phyloP scores from a whole-genome alignment of 1,284 basidiomycete genomes.

The Chalciporus sp. region DNA sequence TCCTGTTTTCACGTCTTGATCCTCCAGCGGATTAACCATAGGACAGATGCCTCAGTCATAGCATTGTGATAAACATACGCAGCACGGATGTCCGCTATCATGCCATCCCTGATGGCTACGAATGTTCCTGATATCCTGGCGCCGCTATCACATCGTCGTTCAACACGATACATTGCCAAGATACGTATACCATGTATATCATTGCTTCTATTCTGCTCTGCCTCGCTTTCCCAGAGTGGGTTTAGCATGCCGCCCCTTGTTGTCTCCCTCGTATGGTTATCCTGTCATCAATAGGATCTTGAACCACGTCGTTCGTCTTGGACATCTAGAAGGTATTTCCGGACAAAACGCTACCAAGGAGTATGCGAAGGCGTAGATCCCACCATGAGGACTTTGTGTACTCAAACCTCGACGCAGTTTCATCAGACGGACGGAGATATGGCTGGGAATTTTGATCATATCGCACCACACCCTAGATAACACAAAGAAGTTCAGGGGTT shows the following conservation, averaged over 20 bases:
- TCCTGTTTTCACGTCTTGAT: constrained; percentile 14
- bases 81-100: neutral
- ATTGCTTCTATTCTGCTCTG: too few species aligned
- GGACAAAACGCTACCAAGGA: neutral
- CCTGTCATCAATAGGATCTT: neutral
- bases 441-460: neutral
- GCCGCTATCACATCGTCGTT: neutral
- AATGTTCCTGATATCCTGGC: neutral
- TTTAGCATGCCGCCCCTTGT: neutral
- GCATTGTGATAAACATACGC: neutral
- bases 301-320: neutral
- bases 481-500: neutral
- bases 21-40: constrained; percentile 9
- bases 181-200: neutral
- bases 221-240: neutral
- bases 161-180: neutral
- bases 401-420: neutral
- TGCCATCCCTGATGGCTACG: neutral
- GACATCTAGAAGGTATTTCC: neutral
- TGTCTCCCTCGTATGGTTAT: neutral
- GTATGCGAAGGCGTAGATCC: neutral
- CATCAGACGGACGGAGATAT: neutral
- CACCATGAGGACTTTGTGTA: neutral
- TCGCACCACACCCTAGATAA: neutral
- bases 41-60: neutral